These are phyloP conservation scores for Salicornia ramosissima DNA, from an alignment of 148 eudicot genomes.

Conservation along the genomic window DNA sequence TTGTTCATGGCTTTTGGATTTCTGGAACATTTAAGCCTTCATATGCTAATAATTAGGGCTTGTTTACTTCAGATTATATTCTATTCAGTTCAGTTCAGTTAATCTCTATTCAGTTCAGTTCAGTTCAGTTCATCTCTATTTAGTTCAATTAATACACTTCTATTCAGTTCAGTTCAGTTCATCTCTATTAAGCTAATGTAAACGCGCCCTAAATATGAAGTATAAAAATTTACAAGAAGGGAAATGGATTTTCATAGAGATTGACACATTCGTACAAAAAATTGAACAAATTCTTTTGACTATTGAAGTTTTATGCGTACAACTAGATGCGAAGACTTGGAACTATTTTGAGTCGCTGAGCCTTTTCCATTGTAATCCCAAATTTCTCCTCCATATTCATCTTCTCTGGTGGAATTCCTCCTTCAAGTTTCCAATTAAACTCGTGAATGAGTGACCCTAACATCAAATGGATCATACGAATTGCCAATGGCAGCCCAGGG, in stretches of 20 bases:
- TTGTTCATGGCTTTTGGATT: too few species aligned
- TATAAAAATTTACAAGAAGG: neutral
- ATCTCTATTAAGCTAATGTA: too few species aligned
- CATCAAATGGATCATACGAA: conserved; percentile 19
- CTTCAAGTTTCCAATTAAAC: conserved; percentile 19
- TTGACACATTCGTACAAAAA: neutral
- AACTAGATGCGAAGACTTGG: neutral
- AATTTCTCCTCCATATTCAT: conserved; percentile 14
- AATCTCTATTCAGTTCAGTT: too few species aligned
- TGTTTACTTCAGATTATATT: too few species aligned
- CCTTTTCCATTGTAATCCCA: conserved; percentile 10
- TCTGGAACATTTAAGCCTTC: neutral
- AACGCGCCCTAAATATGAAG: too few species aligned
- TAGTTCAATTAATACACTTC: too few species aligned
- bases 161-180: too few species aligned
- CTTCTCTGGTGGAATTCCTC: neutral
- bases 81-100: too few species aligned
- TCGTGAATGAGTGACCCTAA: conserved; percentile 11
- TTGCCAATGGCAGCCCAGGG: conserved; percentile 10
- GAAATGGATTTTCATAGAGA: neutral
- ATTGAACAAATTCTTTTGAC: neutral
- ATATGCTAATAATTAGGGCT: neutral
- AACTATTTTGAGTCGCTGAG: conserved; percentile 5
- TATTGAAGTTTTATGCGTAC: neutral
- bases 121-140: too few species aligned